phyloP scores from a whole-genome alignment of 2,329 filamentous ascomycete genomes.

The Gaeumannomyces sp. region DNA sequence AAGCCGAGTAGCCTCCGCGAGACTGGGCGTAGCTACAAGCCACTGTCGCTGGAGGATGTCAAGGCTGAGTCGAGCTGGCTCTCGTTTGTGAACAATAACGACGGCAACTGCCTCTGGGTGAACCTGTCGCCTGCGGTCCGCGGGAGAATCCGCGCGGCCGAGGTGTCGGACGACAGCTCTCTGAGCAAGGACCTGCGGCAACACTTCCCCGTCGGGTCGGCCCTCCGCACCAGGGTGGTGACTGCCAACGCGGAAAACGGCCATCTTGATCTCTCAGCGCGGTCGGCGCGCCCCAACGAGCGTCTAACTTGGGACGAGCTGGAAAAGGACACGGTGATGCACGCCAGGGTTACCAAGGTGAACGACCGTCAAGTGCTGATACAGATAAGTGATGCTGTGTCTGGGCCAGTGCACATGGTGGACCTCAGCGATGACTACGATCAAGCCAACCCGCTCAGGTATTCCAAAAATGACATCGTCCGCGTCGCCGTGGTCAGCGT shows the following conservation, averaged over 20 bases:
- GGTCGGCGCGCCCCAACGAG: constrained; percentile 48
- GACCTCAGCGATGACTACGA: constrained; percentile 85
- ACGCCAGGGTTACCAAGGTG: constrained; percentile 78
- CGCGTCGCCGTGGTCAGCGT: constrained; percentile 79
- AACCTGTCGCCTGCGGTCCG: constrained; percentile 84
- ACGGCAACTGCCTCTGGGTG: constrained; percentile 76
- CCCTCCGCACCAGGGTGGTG: constrained; percentile 72
- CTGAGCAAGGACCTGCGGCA: constrained; percentile 67
- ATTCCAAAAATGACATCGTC: constrained; percentile 78
- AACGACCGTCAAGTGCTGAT: constrained; percentile 79
- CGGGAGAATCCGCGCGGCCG: constrained; percentile 74
- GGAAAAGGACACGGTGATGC: constrained; percentile 72
- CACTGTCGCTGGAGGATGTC: constrained; percentile 67
- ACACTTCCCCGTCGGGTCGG: constrained; percentile 87
- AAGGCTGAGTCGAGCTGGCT: constrained; percentile 65
- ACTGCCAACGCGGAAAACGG: constrained; percentile 66
- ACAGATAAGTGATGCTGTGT: constrained; percentile 73
- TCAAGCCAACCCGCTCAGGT: constrained; percentile 66
- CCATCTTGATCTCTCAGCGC: constrained; percentile 77
- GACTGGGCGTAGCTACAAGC: constrained; percentile 26
- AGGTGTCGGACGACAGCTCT: constrained; percentile 81
- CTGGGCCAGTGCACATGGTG: constrained; percentile 72
- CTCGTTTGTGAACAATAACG: constrained; percentile 87
- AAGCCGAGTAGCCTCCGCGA: constrained; percentile 61
- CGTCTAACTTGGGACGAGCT: constrained; percentile 63